Evolutionary conservation across 192 early-diverging fungal genomes (phyloP).

Genomic region (Entomortierella parvispora): DNA sequence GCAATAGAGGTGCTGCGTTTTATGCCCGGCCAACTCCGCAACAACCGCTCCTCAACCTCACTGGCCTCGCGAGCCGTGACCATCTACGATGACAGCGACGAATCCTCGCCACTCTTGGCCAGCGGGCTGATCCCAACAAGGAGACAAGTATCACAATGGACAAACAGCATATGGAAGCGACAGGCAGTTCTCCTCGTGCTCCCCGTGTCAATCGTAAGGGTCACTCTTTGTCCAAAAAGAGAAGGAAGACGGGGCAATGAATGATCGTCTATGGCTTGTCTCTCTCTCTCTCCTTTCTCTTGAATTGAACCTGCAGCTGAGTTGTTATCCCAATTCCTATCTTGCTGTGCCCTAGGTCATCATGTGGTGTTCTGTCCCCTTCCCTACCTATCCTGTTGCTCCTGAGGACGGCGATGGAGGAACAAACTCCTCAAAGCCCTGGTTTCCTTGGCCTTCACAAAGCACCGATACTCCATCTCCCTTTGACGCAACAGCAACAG

Average conservation of each 20-base stretch:
- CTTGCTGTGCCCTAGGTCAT: slow-evolving; percentile 22
- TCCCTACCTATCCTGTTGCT: slow-evolving; percentile 38
- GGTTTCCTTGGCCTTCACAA: slow-evolving; percentile 25
- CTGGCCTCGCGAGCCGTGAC: slow-evolving; percentile 49
- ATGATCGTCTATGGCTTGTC: background rate
- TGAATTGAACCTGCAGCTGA: background rate
- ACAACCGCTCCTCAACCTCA: slow-evolving; percentile 48
- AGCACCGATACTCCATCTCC: background rate
- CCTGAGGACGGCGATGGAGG: slow-evolving; percentile 18
- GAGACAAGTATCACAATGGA: slow-evolving; percentile 48
- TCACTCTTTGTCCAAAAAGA: background rate
- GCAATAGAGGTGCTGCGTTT: slow-evolving; percentile 35
- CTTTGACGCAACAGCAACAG: background rate
- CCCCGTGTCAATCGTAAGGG: slow-evolving; percentile 46
- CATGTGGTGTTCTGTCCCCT: slow-evolving; percentile 47
- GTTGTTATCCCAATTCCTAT: background rate
- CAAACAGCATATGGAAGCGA: slow-evolving; percentile 50
- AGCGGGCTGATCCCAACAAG: slow-evolving; percentile 45
- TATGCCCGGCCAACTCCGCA: slow-evolving; percentile 32
- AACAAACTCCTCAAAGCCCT: slow-evolving; percentile 31
- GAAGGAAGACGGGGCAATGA: background rate
- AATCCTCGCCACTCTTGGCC: slow-evolving; percentile 26
- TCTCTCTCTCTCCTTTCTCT: background rate
- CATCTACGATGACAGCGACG: slow-evolving; percentile 49
- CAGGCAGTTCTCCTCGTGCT: slow-evolving; percentile 43